Evolutionary conservation across 257 asterid species (phyloP).

Genomic region (Nicotiana tabacum): DNA sequence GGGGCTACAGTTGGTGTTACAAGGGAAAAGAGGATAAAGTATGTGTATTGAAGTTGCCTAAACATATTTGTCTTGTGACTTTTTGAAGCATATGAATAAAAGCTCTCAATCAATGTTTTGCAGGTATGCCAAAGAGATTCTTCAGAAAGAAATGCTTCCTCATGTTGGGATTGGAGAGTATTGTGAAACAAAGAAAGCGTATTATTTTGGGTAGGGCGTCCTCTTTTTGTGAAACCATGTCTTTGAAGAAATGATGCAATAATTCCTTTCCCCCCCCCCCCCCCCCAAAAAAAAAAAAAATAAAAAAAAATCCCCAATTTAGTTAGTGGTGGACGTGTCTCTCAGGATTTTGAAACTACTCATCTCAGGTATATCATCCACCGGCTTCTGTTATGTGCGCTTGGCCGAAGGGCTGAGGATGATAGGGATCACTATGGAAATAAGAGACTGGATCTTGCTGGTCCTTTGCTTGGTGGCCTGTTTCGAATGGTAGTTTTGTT

Average conservation of each 20-base stretch:
- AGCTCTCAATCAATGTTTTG: slow-evolving; percentile 14
- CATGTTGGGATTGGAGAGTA: slow-evolving; percentile 93
- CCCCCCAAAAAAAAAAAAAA: background rate
- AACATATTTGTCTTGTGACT: background rate
- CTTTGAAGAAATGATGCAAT: background rate
- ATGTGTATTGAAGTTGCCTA: slow-evolving; percentile 20
- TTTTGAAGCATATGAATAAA: slow-evolving; percentile 4
- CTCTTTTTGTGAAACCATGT: background rate
- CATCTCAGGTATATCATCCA: slow-evolving; percentile 73
- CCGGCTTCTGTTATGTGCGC: slow-evolving; percentile 84
- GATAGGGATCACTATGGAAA: slow-evolving; percentile 97
- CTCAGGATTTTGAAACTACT: slow-evolving; percentile 10
- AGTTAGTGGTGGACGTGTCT: slow-evolving; percentile 11
- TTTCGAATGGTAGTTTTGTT: slow-evolving; percentile 73
- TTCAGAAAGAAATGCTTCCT: slow-evolving; percentile 98
- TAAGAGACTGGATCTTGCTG: slow-evolving; percentile 97
- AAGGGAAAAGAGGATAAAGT: slow-evolving; percentile 92
- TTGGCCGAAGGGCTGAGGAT: slow-evolving; percentile 94
- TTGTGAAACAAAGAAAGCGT: slow-evolving; percentile 95
- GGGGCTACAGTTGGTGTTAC: slow-evolving; percentile 98
- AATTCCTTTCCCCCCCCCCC: background rate
- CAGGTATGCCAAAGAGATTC: slow-evolving; percentile 95
- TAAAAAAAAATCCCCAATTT: background rate
- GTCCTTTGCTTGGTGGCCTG: slow-evolving; percentile 94
- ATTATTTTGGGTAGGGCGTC: slow-evolving; percentile 74